A percentile compares a stretch with the other conserved stretches of the same genome.
Conservation (phyloP, 805 yeast genomes). For the Kuraishia piskuri region DNA sequence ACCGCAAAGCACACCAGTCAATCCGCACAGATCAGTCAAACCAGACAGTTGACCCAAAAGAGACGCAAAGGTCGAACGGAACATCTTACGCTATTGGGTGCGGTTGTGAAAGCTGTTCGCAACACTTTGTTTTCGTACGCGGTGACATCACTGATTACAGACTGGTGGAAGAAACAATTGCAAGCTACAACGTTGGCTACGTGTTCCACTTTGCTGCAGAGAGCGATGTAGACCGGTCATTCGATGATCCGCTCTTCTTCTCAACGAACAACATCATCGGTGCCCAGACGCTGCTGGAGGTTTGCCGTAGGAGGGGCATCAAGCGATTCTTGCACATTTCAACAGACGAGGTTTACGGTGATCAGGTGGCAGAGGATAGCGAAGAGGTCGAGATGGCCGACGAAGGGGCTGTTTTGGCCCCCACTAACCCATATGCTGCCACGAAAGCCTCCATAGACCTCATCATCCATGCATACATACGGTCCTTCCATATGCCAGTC, state of each 20-base stretch:
- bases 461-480: constrained; percentile 34
- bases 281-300: constrained; percentile 39
- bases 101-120: too few relatives aligned
- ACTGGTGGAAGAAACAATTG: constrained; percentile 13
- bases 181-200: constrained; percentile 17
- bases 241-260: constrained; percentile 32
- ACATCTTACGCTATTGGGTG: background rate
- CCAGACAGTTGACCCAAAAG: too few relatives aligned
- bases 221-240: constrained; percentile 45
- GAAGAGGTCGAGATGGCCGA: constrained; percentile 12
- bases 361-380: constrained; percentile 14
- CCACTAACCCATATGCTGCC: constrained; percentile 52
- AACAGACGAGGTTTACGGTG: constrained; percentile 56
- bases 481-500: constrained; percentile 33
- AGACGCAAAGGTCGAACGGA: background rate
- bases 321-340: constrained; percentile 36
- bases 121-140: constrained; percentile 16
- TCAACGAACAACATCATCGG: constrained; percentile 36
- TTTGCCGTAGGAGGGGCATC: constrained; percentile 15
- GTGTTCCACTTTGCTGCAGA: constrained; percentile 50
- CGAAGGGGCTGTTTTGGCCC: constrained; percentile 31
- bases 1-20: too few relatives aligned
- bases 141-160: constrained; percentile 27
- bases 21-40: too few relatives aligned
- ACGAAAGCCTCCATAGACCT: constrained; percentile 47